Conservation (phyloP, 2,329 filamentous ascomycete genomes). For the Venturia asperata region DNA sequence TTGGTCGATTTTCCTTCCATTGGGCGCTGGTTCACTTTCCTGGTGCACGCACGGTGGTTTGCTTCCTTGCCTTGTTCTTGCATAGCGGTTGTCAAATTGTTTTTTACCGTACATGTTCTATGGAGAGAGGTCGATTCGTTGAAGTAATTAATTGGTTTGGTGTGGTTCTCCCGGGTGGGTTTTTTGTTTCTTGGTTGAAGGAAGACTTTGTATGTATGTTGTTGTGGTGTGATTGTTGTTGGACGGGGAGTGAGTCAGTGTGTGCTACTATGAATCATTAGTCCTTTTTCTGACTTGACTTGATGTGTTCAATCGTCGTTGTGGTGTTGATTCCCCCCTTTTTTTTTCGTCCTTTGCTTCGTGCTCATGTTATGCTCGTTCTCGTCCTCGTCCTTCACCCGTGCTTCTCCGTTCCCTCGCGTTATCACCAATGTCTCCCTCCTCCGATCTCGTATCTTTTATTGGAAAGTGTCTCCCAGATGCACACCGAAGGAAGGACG, state of each 20-base stretch:
- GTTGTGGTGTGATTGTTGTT: not conserved
- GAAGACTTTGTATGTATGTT: constrained; percentile 2
- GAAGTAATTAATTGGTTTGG: not conserved
- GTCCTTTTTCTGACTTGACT: not conserved
- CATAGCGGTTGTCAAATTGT: not conserved
- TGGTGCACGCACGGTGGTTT: not conserved
- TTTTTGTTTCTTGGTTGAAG: not conserved
- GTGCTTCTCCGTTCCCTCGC: too few species aligned
- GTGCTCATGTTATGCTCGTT: not conserved
- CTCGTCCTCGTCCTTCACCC: not conserved
- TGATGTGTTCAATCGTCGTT: not conserved
- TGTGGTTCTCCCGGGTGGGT: not conserved
- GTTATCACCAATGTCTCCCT: too few species aligned
- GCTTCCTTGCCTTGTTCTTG: constrained; percentile 4
- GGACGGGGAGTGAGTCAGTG: not conserved
- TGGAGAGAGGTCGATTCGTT: not conserved
- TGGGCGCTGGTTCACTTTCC: not conserved
- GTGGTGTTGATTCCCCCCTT: not conserved
- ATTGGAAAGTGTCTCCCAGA: too few species aligned
- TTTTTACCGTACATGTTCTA: not conserved
- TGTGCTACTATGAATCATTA: not conserved
- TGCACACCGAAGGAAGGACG: too few species aligned
- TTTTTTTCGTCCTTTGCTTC: not conserved
- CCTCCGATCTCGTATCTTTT: too few species aligned
- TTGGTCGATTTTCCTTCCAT: not conserved